Percentiles rank a stretch among this genome's conserved stretches.
These are phyloP conservation scores for Termitomyces sp. DNA, from an alignment of 768 basidiomycete genomes.

Conservation along the genomic window DNA sequence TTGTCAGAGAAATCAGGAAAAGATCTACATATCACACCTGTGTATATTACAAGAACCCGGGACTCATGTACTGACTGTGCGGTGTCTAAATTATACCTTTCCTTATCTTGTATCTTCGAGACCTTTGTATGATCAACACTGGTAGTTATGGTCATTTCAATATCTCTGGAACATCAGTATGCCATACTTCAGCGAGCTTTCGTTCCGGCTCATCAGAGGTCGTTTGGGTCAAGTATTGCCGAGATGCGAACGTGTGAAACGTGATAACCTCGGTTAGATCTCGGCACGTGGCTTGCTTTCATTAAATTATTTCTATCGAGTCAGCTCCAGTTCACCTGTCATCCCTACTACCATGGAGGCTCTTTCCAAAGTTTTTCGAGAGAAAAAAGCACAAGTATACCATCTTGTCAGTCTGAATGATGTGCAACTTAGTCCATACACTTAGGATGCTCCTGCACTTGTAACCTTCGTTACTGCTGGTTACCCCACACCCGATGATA, in stretches of 20 bases:
- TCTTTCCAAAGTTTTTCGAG: constrained; percentile 62
- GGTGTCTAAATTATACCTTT: constrained; percentile 39
- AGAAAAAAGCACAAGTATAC: constrained; percentile 52
- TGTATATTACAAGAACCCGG: constrained; percentile 83
- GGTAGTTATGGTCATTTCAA: not conserved
- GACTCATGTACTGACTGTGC: constrained; percentile 57
- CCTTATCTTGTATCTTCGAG: not conserved
- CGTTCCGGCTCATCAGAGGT: not conserved
- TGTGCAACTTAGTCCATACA: not conserved
- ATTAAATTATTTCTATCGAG: constrained; percentile 12
- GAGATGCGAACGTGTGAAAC: not conserved
- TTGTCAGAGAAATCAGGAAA: not conserved
- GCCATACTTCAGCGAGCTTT: not conserved
- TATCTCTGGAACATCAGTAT: not conserved
- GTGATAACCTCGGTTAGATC: not conserved
- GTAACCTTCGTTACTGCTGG: constrained; percentile 95
- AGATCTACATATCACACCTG: constrained; percentile 32
- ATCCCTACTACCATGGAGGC: constrained; percentile 50
- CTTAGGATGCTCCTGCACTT: constrained; percentile 53
- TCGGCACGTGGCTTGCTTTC: constrained; percentile 20
- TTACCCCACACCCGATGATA: constrained; percentile 73
- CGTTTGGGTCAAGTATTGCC: not conserved
- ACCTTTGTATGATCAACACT: not conserved
- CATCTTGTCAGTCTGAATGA: not conserved
- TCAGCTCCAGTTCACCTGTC: constrained; percentile 11